These are phyloP conservation scores for Syncephalastrum monosporum DNA, from an alignment of 371 early-diverging fungal genomes.

Conservation along the genomic window DNA sequence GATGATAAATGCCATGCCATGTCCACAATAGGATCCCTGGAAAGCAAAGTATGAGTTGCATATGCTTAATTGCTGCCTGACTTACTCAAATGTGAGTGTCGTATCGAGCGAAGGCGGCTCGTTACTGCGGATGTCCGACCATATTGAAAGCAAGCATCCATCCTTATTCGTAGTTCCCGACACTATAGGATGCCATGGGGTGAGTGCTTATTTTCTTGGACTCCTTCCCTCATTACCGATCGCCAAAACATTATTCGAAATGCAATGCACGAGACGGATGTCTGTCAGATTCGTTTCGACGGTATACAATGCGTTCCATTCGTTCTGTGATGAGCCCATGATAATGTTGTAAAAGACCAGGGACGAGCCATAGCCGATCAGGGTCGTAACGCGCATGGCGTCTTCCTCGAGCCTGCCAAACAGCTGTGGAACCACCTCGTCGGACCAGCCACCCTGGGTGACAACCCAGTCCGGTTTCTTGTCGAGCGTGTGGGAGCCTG, in stretches of 20 bases:
- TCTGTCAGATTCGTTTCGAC: constrained; percentile 15
- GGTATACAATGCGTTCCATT: constrained; percentile 28
- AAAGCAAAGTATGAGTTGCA: neutral
- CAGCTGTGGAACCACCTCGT: too few relatives aligned
- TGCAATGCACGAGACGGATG: constrained; percentile 17
- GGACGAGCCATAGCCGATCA: too few relatives aligned
- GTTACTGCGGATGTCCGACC: constrained; percentile 36
- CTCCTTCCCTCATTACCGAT: constrained; percentile 12
- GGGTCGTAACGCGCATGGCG: too few relatives aligned
- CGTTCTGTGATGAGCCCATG: too few relatives aligned
- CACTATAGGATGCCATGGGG: constrained; percentile 7
- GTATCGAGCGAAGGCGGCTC: constrained; percentile 22
- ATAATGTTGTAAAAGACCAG: neutral
- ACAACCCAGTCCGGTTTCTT: constrained; percentile 1
- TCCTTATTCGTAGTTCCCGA: constrained; percentile 17
- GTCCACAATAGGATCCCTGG: constrained; percentile 43
- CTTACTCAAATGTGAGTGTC: constrained; percentile 28
- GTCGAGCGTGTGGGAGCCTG: too few relatives aligned
- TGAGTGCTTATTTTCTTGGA: neutral
- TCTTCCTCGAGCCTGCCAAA: too few relatives aligned
- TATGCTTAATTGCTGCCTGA: neutral
- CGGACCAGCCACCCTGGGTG: constrained; percentile 1
- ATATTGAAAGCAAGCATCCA: constrained; percentile 24
- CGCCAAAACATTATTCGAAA: constrained; percentile 13
- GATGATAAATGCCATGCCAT: constrained; percentile 73